Percentiles rank a stretch among this genome's conserved stretches.
Evolutionary conservation across 345 rosid genomes (phyloP).

Genomic region (Gossypium australe): DNA sequence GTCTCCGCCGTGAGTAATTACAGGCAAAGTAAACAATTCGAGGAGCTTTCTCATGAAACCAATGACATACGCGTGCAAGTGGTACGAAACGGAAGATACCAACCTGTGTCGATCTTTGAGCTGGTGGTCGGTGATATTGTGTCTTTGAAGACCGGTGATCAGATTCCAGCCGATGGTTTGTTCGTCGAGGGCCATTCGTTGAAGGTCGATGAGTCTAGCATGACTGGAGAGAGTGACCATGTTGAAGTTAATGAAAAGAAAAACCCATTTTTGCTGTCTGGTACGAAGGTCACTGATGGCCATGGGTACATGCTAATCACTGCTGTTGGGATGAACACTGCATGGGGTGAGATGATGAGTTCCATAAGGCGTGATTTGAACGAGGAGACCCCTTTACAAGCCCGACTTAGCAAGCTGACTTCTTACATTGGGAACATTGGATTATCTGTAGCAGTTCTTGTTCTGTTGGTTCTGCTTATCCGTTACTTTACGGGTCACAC

Average conservation of each 20-base stretch:
- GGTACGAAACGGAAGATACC: constrained; percentile 20
- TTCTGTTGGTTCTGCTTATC: constrained; percentile 16
- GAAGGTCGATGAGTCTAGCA: constrained; percentile 35
- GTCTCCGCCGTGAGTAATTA: constrained; percentile 29
- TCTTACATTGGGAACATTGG: constrained; percentile 31
- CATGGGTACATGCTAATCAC: constrained; percentile 38
- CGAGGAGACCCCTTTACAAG: constrained; percentile 45
- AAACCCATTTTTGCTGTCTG: constrained; percentile 37
- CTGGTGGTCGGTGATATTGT: constrained; percentile 33
- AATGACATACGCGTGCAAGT: constrained; percentile 21
- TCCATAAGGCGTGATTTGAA: constrained; percentile 24
- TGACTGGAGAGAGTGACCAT: constrained; percentile 31
- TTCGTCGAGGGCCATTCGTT: constrained; percentile 27
- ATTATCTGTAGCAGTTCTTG: constrained; percentile 21
- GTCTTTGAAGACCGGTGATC: constrained; percentile 30
- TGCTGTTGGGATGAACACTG: constrained; percentile 44
- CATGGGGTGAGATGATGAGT: constrained; percentile 51
- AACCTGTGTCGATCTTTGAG: constrained; percentile 17
- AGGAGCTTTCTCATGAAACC: constrained; percentile 20
- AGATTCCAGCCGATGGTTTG: constrained; percentile 33
- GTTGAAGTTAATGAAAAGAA: constrained; percentile 16
- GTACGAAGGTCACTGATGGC: constrained; percentile 42
- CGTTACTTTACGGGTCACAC: constrained; percentile 27
- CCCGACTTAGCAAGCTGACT: constrained; percentile 36
- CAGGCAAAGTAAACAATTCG: constrained; percentile 29